phyloP scores from a whole-genome alignment of 495 filamentous ascomycete species.

The Lepraria neglecta region DNA sequence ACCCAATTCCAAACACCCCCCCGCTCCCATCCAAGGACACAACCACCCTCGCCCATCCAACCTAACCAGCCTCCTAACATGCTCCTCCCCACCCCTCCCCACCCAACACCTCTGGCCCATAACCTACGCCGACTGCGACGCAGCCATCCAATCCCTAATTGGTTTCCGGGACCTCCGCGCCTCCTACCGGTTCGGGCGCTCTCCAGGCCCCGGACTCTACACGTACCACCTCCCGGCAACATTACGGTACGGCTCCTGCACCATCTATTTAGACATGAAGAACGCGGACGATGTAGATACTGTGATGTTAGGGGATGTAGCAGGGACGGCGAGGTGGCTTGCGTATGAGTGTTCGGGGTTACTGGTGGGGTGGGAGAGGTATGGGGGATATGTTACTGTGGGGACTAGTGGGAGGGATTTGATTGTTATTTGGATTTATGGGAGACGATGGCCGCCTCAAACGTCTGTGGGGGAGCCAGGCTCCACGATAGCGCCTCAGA shows the following conservation, averaged over 20 bases:
- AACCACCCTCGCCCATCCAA: too few relatives aligned
- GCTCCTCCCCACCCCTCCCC: too few relatives aligned
- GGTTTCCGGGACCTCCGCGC: too few relatives aligned
- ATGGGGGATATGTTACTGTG: not conserved
- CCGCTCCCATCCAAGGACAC: too few relatives aligned
- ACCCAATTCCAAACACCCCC: too few relatives aligned
- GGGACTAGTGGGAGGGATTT: not conserved
- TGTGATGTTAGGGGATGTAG: not conserved
- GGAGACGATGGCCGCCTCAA: not conserved
- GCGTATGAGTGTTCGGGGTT: constrained; percentile 1
- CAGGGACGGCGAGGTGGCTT: not conserved
- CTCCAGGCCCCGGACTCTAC: too few relatives aligned
- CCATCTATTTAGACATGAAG: not conserved
- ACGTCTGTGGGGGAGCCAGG: not conserved
- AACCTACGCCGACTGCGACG: too few relatives aligned
- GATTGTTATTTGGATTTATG: not conserved
- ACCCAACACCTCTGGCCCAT: too few relatives aligned
- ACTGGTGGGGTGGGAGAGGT: not conserved
- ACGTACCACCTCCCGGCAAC: not conserved
- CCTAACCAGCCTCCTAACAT: too few relatives aligned
- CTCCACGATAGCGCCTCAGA: too few relatives aligned
- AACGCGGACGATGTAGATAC: not conserved
- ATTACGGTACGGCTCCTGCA: not conserved
- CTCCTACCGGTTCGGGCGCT: too few relatives aligned
- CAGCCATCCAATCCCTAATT: too few relatives aligned